These are phyloP conservation scores for Bothriochloa decipiens DNA, from an alignment of 176 grass and related monocot species.

Conservation along the genomic window DNA sequence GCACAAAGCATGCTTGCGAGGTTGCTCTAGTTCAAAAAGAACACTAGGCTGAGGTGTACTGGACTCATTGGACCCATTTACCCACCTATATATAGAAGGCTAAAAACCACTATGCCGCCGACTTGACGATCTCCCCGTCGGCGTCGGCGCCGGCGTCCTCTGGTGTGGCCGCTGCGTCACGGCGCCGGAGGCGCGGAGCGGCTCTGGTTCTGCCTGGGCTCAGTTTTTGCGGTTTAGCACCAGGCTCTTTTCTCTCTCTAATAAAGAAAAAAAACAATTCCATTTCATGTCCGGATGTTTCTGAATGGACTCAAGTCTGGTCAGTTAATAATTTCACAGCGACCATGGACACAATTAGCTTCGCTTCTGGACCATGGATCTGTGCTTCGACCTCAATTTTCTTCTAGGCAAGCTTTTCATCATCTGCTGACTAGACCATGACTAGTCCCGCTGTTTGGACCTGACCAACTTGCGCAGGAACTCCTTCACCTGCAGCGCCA, in stretches of 20 bases:
- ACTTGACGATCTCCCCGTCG: neutral
- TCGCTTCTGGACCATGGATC: neutral
- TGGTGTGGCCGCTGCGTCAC: no score
- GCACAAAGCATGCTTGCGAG: neutral
- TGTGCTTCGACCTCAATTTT: neutral
- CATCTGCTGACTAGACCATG: neutral
- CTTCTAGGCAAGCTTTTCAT: neutral
- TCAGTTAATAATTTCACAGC: neutral
- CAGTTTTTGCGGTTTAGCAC: no score
- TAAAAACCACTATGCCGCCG: no score
- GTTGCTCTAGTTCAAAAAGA: no score
- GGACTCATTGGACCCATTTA: neutral
- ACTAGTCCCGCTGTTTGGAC: constrained; percentile 7
- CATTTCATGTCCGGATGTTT: neutral
- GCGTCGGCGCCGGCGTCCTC: neutral
- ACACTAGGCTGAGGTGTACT: no score
- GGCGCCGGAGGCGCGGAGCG: neutral
- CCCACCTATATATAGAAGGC: neutral
- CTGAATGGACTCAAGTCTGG: neutral
- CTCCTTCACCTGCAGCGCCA: constrained; percentile 37
- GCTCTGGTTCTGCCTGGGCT: neutral
- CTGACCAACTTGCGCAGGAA: constrained; percentile 39
- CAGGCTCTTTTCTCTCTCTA: no score
- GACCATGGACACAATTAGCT: neutral
- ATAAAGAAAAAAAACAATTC: no score